Percentiles rank a stretch among this genome's conserved stretches.
phyloP scores from a whole-genome alignment of 371 early-diverging fungal species.

The Rhizopus stolonifer region DNA sequence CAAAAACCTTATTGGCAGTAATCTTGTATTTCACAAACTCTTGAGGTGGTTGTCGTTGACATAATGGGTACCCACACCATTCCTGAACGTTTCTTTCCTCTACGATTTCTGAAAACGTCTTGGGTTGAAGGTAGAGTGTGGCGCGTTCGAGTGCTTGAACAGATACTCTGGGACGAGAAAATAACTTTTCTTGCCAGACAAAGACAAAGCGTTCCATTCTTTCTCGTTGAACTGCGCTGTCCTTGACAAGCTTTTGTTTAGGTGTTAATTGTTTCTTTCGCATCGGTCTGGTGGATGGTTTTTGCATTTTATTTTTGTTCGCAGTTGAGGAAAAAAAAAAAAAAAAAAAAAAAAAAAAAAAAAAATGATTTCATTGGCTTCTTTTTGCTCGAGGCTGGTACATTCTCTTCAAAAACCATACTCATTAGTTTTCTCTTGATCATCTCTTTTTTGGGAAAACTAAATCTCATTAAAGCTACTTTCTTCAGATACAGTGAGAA shows the following conservation, averaged over 20 bases:
- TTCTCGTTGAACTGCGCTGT: conserved; percentile 49
- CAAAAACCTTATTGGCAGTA: conserved; percentile 62
- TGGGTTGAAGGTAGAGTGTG: conserved; percentile 41
- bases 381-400: no score
- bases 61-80: conserved; percentile 74
- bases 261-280: conserved; percentile 32
- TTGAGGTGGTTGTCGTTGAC: conserved; percentile 40
- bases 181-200: conserved; percentile 61
- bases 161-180: conserved; percentile 27
- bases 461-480: no score
- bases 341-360: no score
- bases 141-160: conserved; percentile 28
- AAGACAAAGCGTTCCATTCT: conserved; percentile 52
- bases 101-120: conserved; percentile 61
- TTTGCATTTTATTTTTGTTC: no score
- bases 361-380: no score
- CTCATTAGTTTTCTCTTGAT: no score
- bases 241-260: conserved; percentile 47
- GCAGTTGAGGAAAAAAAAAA: no score
- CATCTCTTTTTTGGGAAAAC: no score
- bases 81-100: conserved; percentile 64
- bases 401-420: no score
- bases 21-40: conserved; percentile 54
- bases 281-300: neutral
- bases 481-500: no score